Conservation (phyloP, 2,329 filamentous ascomycete genomes). For the Cercospora sp. region DNA sequence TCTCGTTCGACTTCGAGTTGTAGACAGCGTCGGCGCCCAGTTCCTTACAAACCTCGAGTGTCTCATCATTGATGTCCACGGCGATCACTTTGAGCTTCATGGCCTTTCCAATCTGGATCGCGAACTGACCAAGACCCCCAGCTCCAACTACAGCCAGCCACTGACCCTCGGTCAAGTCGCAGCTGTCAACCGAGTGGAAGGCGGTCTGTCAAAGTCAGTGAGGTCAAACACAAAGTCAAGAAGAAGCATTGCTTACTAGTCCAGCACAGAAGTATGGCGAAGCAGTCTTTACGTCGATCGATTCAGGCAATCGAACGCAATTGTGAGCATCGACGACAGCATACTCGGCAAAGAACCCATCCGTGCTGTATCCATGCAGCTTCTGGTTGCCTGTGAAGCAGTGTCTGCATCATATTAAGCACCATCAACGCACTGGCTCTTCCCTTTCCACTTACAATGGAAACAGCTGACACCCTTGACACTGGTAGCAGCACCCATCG, state of each 20-base stretch:
- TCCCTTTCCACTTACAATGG: background rate
- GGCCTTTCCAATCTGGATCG: background rate
- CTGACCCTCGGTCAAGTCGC: background rate
- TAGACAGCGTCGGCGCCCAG: background rate
- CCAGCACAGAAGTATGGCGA: background rate
- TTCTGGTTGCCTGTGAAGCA: background rate
- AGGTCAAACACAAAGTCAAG: too few relatives aligned
- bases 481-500: background rate
- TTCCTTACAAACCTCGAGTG: background rate
- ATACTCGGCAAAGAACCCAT: background rate
- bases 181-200: background rate
- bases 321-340: background rate
- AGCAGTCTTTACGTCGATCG: background rate
- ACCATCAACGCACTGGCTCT: background rate
- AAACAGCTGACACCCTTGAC: background rate
- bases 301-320: background rate
- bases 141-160: background rate
- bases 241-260: background rate
- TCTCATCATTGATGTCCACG: background rate
- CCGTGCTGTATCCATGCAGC: background rate
- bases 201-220: background rate
- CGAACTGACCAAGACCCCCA: background rate
- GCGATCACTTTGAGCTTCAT: background rate
- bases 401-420: background rate
- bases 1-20: background rate